Percentiles rank a stretch among this genome's conserved stretches.
Conservation (phyloP, 2,329 filamentous ascomycete species). For the Aspergillus arachidicola region DNA sequence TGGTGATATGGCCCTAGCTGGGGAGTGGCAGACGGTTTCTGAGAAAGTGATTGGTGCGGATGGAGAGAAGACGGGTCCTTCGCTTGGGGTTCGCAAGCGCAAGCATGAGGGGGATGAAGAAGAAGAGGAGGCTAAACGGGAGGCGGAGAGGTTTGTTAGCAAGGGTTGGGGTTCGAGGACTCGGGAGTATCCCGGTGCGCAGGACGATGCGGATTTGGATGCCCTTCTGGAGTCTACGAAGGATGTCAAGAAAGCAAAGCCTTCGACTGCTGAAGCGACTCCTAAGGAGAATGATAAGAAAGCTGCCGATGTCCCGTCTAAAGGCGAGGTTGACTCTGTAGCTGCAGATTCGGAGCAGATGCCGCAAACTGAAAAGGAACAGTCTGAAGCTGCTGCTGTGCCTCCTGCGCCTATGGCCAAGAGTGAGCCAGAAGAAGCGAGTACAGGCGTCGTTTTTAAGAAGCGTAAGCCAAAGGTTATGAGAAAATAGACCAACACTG, state of each 20-base stretch:
- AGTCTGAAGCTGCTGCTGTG: background rate
- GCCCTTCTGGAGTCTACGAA: constrained; percentile 46
- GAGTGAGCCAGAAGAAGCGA: constrained; percentile 25
- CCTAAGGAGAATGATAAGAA: constrained; percentile 15
- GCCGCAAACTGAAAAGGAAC: constrained; percentile 9
- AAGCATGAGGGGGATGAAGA: constrained; percentile 48
- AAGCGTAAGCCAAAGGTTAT: constrained; percentile 51
- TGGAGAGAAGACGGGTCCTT: constrained; percentile 46
- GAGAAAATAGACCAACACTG: constrained; percentile 34
- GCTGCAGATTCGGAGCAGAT: constrained; percentile 10
- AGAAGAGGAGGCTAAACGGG: constrained; percentile 41
- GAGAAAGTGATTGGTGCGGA: constrained; percentile 39
- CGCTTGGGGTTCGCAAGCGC: constrained; percentile 48
- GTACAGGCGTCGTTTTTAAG: constrained; percentile 48
- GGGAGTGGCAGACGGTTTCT: constrained; percentile 79
- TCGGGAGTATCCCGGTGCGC: constrained; percentile 42
- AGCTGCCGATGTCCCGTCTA: background rate
- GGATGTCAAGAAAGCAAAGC: constrained; percentile 39
- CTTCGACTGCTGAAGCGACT: constrained; percentile 13
- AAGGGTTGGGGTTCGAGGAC: constrained; percentile 50
- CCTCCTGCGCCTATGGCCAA: constrained; percentile 8
- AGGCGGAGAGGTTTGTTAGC: constrained; percentile 35
- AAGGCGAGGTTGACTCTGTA: constrained; percentile 21
- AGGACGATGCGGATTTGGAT: constrained; percentile 46
- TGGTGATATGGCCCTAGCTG: constrained; percentile 80